Evolutionary conservation across 2,329 filamentous ascomycete genomes (phyloP).

Genomic region (Nemania sp.): DNA sequence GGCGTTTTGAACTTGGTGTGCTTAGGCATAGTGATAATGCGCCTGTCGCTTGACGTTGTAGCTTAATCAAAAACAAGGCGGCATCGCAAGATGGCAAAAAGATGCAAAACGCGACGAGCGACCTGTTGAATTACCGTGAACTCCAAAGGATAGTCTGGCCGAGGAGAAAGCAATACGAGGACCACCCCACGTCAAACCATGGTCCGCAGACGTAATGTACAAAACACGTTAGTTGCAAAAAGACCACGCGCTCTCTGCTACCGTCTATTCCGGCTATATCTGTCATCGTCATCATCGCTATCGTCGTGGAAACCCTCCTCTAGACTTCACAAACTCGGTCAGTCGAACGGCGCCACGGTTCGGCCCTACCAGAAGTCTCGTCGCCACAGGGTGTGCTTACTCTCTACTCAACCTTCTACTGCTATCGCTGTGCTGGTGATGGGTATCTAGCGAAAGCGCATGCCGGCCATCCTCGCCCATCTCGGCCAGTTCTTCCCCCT

Average conservation of each 20-base stretch:
- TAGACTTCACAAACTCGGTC: constrained; percentile 57
- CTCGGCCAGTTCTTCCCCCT: constrained; percentile 76
- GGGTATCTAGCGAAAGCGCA: constrained; percentile 55
- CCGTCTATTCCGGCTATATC: constrained; percentile 38
- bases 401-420: constrained; percentile 79
- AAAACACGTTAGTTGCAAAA: constrained; percentile 16
- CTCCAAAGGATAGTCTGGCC: background rate
- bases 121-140: background rate
- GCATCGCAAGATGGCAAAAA: background rate
- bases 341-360: constrained; percentile 34
- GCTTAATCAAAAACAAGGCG: background rate
- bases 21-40: background rate
- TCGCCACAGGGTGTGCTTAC: constrained; percentile 53
- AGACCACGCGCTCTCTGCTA: constrained; percentile 27
- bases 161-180: background rate
- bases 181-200: background rate
- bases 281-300: constrained; percentile 72
- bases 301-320: constrained; percentile 82
- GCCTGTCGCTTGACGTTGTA: background rate
- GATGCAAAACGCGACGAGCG: background rate
- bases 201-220: constrained; percentile 22
- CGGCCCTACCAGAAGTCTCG: constrained; percentile 2
- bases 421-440: constrained; percentile 59
- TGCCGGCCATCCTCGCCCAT: constrained; percentile 64
- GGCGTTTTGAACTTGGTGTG: background rate